These are phyloP conservation scores for Pyrenophora tritici-repentis DNA, from an alignment of 2,329 filamentous ascomycete species.

Conservation along the genomic window DNA sequence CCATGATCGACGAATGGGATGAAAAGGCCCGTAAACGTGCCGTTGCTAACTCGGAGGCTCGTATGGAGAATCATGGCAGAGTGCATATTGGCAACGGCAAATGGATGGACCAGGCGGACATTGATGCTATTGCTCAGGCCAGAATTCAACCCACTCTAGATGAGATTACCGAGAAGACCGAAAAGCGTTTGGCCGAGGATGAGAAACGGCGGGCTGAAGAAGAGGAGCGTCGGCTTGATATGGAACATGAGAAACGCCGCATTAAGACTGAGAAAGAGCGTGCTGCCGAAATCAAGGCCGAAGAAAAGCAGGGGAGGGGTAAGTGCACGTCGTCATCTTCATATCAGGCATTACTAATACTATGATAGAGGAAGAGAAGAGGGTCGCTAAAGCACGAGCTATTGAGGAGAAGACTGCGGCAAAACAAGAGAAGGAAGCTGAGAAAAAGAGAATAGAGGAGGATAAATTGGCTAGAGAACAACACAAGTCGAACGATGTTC, in stretches of 20 bases:
- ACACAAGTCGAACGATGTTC: constrained; percentile 53
- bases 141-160: constrained; percentile 83
- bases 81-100: constrained; percentile 79
- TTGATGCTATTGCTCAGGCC: constrained; percentile 77
- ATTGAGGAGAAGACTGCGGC: constrained; percentile 55
- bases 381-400: constrained; percentile 53
- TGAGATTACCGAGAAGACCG: constrained; percentile 80
- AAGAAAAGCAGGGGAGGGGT: constrained; percentile 62
- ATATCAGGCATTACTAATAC: constrained; percentile 17
- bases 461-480: constrained; percentile 58
- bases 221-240: constrained; percentile 65
- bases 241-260: constrained; percentile 67
- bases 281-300: constrained; percentile 52
- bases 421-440: constrained; percentile 47
- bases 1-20: constrained; percentile 77
- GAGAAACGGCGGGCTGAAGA: constrained; percentile 70
- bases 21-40: constrained; percentile 73
- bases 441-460: constrained; percentile 59
- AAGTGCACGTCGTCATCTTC: constrained; percentile 31
- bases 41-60: constrained; percentile 65
- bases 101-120: constrained; percentile 76
- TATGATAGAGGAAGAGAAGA: constrained; percentile 60
- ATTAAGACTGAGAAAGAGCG: constrained; percentile 61
- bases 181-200: constrained; percentile 69
- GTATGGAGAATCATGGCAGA: constrained; percentile 62